phyloP scores from a whole-genome alignment of 2,329 filamentous ascomycete species.

The Calonectria multiphialidica region DNA sequence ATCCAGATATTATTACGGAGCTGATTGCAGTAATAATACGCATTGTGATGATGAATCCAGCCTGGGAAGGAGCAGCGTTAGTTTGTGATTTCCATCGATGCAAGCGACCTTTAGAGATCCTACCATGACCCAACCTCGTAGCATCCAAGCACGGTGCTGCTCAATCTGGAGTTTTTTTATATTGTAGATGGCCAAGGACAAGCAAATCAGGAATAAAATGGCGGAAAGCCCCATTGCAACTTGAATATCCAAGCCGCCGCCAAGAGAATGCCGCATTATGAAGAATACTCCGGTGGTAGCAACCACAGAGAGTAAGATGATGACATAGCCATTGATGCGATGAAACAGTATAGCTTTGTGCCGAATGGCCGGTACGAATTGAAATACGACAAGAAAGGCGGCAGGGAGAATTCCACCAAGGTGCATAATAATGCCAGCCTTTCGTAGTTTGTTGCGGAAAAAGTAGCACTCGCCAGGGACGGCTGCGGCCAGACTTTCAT shows the following conservation, averaged over 20 bases:
- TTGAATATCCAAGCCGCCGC: constrained; percentile 64
- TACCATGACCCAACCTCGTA: constrained; percentile 49
- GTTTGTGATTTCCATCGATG: neutral
- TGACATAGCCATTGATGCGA: constrained; percentile 69
- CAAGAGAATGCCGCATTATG: constrained; percentile 63
- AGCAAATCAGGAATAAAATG: constrained; percentile 56
- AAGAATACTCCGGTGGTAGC: constrained; percentile 63
- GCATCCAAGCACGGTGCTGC: constrained; percentile 74
- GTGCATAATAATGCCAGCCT: constrained; percentile 58
- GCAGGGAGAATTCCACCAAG: constrained; percentile 58
- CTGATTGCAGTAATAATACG: neutral
- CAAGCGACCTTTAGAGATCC: neutral
- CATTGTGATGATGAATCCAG: neutral
- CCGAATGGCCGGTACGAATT: constrained; percentile 61
- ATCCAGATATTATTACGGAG: neutral
- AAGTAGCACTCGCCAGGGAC: constrained; percentile 6
- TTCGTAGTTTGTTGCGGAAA: neutral
- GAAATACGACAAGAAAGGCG: constrained; percentile 56
- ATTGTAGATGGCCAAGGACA: constrained; percentile 64
- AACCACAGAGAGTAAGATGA: constrained; percentile 61
- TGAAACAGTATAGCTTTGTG: constrained; percentile 66
- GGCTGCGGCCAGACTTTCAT: neutral
- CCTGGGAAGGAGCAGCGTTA: neutral
- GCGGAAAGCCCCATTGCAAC: constrained; percentile 54
- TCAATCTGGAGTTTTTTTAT: constrained; percentile 72